phyloP scores from a whole-genome alignment of 2,329 filamentous ascomycete species.

The Alternaria sp. region DNA sequence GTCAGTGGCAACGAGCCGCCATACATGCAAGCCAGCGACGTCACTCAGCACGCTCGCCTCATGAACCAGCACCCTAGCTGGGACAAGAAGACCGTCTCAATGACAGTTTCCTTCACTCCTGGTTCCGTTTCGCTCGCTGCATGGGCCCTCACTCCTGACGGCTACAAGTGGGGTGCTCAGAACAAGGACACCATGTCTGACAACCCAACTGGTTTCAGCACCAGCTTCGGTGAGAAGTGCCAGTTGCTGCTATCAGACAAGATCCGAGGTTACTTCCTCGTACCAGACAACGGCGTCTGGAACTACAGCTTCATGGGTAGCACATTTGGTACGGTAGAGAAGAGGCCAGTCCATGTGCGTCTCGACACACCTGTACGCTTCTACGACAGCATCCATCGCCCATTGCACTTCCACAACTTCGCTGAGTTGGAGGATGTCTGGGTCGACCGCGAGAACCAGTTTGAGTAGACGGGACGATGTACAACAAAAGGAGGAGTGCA shows the following conservation, averaged over 20 bases:
- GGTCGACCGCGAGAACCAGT: conserved; percentile 91
- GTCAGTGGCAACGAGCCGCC: conserved; percentile 91
- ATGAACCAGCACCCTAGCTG: conserved; percentile 82
- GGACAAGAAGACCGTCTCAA: conserved; percentile 91
- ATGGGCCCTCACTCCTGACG: conserved; percentile 88
- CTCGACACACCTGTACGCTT: conserved; percentile 88
- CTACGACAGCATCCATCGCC: conserved; percentile 91
- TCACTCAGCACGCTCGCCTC: conserved; percentile 89
- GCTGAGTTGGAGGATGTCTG: conserved; percentile 96
- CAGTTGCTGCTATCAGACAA: conserved; percentile 92
- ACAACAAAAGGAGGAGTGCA: not conserved
- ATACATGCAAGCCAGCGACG: conserved; percentile 95
- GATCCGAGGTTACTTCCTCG: conserved; percentile 94
- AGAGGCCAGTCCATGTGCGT: conserved; percentile 89
- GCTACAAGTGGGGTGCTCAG: conserved; percentile 96
- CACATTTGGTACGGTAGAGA: conserved; percentile 84
- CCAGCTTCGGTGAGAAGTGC: conserved; percentile 91
- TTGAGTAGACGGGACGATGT: conserved; percentile 66
- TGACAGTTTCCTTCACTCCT: conserved; percentile 95
- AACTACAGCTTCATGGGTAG: conserved; percentile 99
- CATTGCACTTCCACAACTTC: conserved; percentile 96
- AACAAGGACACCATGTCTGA: conserved; percentile 94
- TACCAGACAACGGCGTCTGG: conserved; percentile 89
- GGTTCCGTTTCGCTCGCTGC: conserved; percentile 94
- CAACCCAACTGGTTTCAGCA: conserved; percentile 91